Evolutionary conservation across 306 rosid genomes (phyloP), one percentile per base, ranked within the genome.

Genomic region (Pyrus bretschneideri): DNA sequence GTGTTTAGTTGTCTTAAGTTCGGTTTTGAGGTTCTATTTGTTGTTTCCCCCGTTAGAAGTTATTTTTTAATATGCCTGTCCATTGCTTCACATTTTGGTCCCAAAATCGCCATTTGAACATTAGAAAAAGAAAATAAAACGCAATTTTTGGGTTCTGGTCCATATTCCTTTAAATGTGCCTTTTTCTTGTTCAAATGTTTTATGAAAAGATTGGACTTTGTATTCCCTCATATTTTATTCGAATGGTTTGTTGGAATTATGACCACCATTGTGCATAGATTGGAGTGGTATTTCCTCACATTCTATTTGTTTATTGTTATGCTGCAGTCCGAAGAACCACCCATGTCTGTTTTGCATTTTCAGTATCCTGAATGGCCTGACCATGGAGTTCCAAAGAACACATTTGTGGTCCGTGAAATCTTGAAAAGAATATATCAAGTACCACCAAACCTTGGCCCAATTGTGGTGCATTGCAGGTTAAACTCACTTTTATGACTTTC

Each of bases 301-400:
- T 70, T 55, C 76, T 69, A 65, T 76, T 75, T 76, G 49, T 71
- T 76, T 58, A 9, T 42, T 42, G 45, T 9, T 42, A 51, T 79
- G 21, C 78, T 83, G 85, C 88, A 89, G 97, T 84, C 76, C 8
- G 97, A 88, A 79, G 93, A 88, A 62, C 59, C 61, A 17, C 87
- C 90, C 69, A 62, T 85, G 70, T 84, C 98, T 67, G 93, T 92
- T 81, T 80, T 90, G 83, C 99, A 95, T 77, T 69, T 95, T 83
- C 98, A 90, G 76, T 91, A 95, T 87, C 93, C 96, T 35, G 96
- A 92, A 77, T 92, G 97, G 97, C 97, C 97, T 18, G 97, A 95
- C 76, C 97, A 92, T 81, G 99, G 99, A 78, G 99, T 91, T 85
- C 99, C 98, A 2, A 55, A 45, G 12, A 89, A 91, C 84, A 92